Percentiles rank a stretch among this genome's conserved stretches.
Evolutionary conservation across 208 protist genomes (phyloP).

Genomic region (Porcisia deanei): DNA sequence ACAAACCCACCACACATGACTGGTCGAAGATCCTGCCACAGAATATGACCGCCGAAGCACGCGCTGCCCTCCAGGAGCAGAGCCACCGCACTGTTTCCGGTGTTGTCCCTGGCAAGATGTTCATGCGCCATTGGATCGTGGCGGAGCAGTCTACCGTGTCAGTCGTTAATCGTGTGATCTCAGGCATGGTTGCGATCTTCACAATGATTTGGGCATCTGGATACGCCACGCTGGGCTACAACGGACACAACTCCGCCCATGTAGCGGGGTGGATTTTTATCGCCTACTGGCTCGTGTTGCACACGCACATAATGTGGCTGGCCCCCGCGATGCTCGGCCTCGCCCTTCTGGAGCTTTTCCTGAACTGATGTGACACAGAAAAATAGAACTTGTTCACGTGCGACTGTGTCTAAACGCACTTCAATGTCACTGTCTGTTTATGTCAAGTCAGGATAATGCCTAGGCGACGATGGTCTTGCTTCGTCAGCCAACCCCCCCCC

Average conservation of each 20-base stretch:
- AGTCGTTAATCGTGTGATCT: conserved; percentile 86
- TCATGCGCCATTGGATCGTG: conserved; percentile 92
- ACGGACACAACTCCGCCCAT: conserved; percentile 81
- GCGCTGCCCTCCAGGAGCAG: conserved; percentile 47
- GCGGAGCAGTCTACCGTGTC: conserved; percentile 89
- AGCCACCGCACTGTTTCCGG: conserved; percentile 73
- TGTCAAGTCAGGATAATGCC: neutral
- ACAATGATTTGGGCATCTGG: conserved; percentile 81
- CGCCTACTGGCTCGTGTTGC: conserved; percentile 82
- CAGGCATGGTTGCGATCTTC: conserved; percentile 80
- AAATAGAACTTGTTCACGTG: neutral
- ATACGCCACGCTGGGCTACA: conserved; percentile 88
- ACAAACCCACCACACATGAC: conserved; percentile 80
- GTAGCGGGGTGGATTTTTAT: conserved; percentile 82
- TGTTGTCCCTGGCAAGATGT: conserved; percentile 90
- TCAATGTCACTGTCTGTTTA: neutral
- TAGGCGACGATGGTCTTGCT: neutral
- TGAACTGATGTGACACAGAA: conserved; percentile 48
- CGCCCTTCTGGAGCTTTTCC: conserved; percentile 58
- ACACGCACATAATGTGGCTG: conserved; percentile 79
- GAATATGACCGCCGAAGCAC: conserved; percentile 57
- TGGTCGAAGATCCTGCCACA: conserved; percentile 65
- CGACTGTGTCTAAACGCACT: neutral
- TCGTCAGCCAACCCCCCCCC: no score
- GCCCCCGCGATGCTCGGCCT: conserved; percentile 41